Evolutionary conservation across 208 protist genomes (phyloP), one percentile per base, ranked within the genome.

Genomic region (Leishmania amazonensis): DNA sequence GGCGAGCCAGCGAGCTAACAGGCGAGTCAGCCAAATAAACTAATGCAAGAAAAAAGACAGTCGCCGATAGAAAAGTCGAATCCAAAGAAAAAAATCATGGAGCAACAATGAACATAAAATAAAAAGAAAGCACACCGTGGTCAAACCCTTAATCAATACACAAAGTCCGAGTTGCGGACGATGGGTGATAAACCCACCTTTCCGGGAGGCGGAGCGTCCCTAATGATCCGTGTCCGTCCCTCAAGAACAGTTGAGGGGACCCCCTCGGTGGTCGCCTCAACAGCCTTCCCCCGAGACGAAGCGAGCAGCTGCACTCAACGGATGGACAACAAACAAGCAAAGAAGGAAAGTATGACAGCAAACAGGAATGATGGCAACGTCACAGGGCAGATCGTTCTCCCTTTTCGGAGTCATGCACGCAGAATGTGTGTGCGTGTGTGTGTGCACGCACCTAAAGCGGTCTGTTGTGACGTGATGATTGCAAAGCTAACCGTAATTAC

Each of bases 61-160:
- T 35, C 24, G 42, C 21, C 17, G 75, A 57, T 7, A 68, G 3
- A 31, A 31, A 40, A 54, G 62, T 49, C 19, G 62, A 67, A 75
- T 77, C 24, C 68, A 79, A 70, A n/a, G 24, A 76, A 49, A 47
- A n/a, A 76, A 79, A 73, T 53, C 58, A 71, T 38, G 51, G 67
- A 78, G n/a, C 53, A 40, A 76, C 28, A 58, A 67, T 0, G n/a
- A 74, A 40, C 76, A 70, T 62, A 81, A 58, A 71, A 81, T n/a
- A 81, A 53, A 76, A 45, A 75, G 35, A 75, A 78, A 53, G 53
- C 28, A 74, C 42, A 53, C 15, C 28, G 28, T 15, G 19, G 31
- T 40, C 15, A 35, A 9, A 40, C 3, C 13, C 5, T 42, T 35
- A 15, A 35, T 73, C 42, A 13, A 73, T 73, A 24, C 19, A 24